Conservation (phyloP, 345 rosid genomes). For the Chamaenerion angustifolium region DNA sequence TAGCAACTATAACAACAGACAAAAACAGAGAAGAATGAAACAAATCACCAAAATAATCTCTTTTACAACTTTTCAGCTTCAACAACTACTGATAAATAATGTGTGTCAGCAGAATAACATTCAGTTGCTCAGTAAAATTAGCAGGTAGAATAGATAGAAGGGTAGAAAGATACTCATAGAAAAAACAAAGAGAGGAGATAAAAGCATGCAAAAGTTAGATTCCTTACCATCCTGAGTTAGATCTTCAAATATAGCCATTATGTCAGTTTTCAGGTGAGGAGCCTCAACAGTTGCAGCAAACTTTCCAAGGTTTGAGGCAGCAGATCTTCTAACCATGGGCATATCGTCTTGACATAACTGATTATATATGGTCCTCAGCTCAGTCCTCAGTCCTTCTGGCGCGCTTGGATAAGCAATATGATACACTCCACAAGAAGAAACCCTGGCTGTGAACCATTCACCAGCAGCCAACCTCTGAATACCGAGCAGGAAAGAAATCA, state of each 20-base stretch:
- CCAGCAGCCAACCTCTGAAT: conserved; percentile 84
- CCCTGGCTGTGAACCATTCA: conserved; percentile 96
- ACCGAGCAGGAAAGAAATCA: conserved; percentile 1
- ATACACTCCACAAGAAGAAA: conserved; percentile 82
- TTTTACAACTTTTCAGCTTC: too few relatives aligned
- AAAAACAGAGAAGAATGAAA: too few relatives aligned
- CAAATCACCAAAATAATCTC: too few relatives aligned
- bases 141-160: too few relatives aligned
- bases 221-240: conserved; percentile 86
- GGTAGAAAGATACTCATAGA: background rate
- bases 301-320: conserved; percentile 80
- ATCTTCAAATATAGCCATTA: conserved; percentile 85
- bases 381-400: conserved; percentile 51
- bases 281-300: conserved; percentile 90
- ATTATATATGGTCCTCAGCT: conserved; percentile 49
- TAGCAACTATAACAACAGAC: too few relatives aligned
- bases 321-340: conserved; percentile 99
- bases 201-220: conserved; percentile 5
- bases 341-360: conserved; percentile 96
- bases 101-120: too few relatives aligned
- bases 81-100: too few relatives aligned
- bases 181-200: background rate
- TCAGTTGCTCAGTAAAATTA: too few relatives aligned
- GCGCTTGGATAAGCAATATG: conserved; percentile 93
- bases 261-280: conserved; percentile 65